Percentiles rank a stretch among this genome's conserved stretches.
Evolutionary conservation across 2,329 filamentous ascomycete genomes (phyloP).

Genomic region (Pseudogymnoascus sp.): DNA sequence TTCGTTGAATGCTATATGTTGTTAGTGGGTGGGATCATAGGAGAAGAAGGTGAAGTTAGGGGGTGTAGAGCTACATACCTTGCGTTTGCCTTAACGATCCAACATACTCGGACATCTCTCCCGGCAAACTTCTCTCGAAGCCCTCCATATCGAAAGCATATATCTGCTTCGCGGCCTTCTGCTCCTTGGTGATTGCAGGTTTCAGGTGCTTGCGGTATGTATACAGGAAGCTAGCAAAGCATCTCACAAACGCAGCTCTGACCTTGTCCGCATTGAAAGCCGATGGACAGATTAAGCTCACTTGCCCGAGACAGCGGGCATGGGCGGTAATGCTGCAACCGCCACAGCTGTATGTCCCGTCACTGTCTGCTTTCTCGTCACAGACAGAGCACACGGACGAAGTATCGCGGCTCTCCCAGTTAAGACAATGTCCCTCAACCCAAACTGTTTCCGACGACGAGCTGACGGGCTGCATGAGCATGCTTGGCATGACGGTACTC

Average conservation of each 20-base stretch:
- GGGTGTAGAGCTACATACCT: slow-evolving; percentile 36
- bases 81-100: slow-evolving; percentile 58
- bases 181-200: slow-evolving; percentile 46
- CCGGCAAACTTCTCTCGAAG: slow-evolving; percentile 54
- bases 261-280: slow-evolving; percentile 55
- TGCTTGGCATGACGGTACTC: slow-evolving; percentile 78
- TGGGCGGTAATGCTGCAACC: slow-evolving; percentile 53
- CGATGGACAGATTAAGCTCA: slow-evolving; percentile 54
- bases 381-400: slow-evolving; percentile 61
- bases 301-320: slow-evolving; percentile 51
- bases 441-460: slow-evolving; percentile 74
- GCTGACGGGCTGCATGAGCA: slow-evolving; percentile 67
- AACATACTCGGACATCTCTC: slow-evolving; percentile 57
- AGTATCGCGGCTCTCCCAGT: slow-evolving; percentile 51
- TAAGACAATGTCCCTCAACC: slow-evolving; percentile 78
- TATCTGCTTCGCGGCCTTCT: slow-evolving; percentile 50
- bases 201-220: slow-evolving; percentile 56
- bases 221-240: slow-evolving; percentile 56
- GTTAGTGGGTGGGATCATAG: slow-evolving; percentile 34
- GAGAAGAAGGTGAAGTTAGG: not conserved
- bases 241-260: slow-evolving; percentile 55
- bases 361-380: slow-evolving; percentile 56
- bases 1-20: slow-evolving; percentile 58
- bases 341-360: slow-evolving; percentile 66
- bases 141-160: slow-evolving; percentile 58